Evolutionary conservation across 306 rosid species (phyloP).

Genomic region (Vigna reflexopilosa): DNA sequence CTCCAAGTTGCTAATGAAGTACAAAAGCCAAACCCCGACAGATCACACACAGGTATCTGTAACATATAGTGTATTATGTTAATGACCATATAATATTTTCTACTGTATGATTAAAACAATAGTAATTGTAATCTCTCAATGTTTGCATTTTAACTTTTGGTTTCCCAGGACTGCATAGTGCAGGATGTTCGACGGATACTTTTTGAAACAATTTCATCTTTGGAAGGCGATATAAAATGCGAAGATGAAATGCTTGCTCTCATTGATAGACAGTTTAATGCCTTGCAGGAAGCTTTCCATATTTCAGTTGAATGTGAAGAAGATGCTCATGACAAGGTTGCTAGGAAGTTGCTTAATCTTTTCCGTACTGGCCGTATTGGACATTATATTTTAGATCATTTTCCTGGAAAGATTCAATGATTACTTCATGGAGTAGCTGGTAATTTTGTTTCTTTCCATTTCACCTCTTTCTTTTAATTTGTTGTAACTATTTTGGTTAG

Average conservation of each 20-base stretch:
- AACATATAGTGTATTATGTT: background rate
- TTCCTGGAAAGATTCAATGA: conserved; percentile 41
- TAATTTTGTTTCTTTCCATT: too few relatives aligned
- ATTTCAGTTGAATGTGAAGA: conserved; percentile 52
- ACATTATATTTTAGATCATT: conserved; percentile 66
- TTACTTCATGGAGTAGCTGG: too few relatives aligned
- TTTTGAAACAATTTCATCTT: conserved; percentile 60
- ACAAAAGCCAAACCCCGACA: conserved; percentile 54
- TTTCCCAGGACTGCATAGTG: conserved; percentile 68
- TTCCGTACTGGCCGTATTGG: conserved; percentile 87
- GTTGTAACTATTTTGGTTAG: too few relatives aligned
- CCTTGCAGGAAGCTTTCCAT: conserved; percentile 61
- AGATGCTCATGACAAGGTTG: conserved; percentile 56
- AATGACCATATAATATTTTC: background rate
- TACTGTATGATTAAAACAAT: background rate
- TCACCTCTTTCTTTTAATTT: too few relatives aligned
- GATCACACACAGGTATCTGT: conserved; percentile 86
- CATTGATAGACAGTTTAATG: conserved; percentile 54
- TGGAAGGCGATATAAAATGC: conserved; percentile 53
- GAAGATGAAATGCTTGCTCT: conserved; percentile 59
- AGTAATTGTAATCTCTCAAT: background rate
- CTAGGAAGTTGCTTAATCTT: conserved; percentile 72
- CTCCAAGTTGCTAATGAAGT: conserved; percentile 47
- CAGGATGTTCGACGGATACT: conserved; percentile 64
- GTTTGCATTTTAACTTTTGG: background rate